Conservation (phyloP, 179 eudicot genomes). For the Corrigiola litoralis region DNA sequence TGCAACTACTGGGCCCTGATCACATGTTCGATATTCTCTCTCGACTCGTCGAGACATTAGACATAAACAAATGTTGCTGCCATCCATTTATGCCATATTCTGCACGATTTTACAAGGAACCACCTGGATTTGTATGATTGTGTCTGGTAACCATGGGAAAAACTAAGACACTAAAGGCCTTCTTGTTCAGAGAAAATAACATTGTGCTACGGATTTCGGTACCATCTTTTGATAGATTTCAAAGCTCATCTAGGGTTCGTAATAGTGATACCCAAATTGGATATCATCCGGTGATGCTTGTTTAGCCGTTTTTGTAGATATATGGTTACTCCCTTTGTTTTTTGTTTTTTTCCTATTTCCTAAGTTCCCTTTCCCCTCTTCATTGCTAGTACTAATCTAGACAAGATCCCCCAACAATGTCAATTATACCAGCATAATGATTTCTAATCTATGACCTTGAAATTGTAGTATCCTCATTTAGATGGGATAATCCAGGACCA, state of each 20-base stretch:
- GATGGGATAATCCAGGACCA: conserved; percentile 1
- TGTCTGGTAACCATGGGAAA: too few relatives aligned
- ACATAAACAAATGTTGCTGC: neutral
- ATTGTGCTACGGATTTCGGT: too few relatives aligned
- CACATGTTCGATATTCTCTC: conserved; percentile 14
- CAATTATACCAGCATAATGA: conserved; percentile 3
- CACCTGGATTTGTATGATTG: too few relatives aligned
- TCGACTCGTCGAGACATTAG: neutral
- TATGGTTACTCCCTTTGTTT: conserved; percentile 9
- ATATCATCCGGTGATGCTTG: too few relatives aligned
- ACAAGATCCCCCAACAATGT: conserved; percentile 17
- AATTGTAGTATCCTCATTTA: neutral
- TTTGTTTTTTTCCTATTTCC: neutral
- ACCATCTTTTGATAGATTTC: too few relatives aligned
- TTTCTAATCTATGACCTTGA: neutral
- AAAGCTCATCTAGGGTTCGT: too few relatives aligned
- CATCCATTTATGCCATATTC: too few relatives aligned
- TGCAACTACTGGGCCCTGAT: conserved; percentile 15
- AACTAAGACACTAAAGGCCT: too few relatives aligned
- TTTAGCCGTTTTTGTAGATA: too few relatives aligned
- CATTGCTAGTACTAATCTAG: neutral
- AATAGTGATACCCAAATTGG: too few relatives aligned
- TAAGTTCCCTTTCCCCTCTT: neutral
- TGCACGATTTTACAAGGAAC: too few relatives aligned
- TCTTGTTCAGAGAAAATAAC: too few relatives aligned